Base-by-base conservation (phyloP, 2,329 filamentous ascomycete species). In the Zelopaecilomyces penicillatus region DNA sequence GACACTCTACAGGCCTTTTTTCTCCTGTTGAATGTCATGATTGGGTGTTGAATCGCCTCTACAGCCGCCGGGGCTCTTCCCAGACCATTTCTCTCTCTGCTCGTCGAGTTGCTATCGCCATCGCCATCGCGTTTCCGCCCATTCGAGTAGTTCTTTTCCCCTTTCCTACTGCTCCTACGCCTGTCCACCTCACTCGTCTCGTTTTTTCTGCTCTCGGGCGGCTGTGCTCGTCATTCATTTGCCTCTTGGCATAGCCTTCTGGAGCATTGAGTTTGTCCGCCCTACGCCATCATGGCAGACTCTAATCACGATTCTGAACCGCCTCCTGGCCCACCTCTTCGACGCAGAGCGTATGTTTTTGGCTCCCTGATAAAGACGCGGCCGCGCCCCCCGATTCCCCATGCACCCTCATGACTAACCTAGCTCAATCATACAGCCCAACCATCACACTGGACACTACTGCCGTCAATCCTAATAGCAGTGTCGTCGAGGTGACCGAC, bases 361-460 rank as follows among this genome's bases (percentile, higher is more conserved):
- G 35, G 38, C 19, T 19, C 19, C 19, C 19, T 19, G 19, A 19
- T 19, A 19, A 19, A 19, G 19, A 19, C 19, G 32, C 29, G 30
- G 34, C 41, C 44, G 31, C 42, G 39, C 34, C 41, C 39, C 33
- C 42, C 45, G 37, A 26, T 45, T 19, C 38, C 35, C 35, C 30
- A 30, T 36, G 26, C 5, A 10, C 6, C n/a, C 37, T 34, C 30
- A 37, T 39, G 28, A 39, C 48, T 51, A 42, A 49, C 46, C 37
- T 19, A 10, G 29, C 19, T 32, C 39, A 36, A 37, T 37, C 47
- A 34, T 43, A 26, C 48, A 76, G 73, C 36, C 74, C 73, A 32
- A 75, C 73, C 43, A 76, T 76, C 47, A 77, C 71, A 42, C 76
- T 77, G 43, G 72, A 76, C 51, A 75, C 73, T 9, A 69, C 73